Percentiles rank a stretch among this genome's conserved stretches.
Conservation (phyloP, 2,329 filamentous ascomycete species). For the Arthrobotrys conoides region DNA sequence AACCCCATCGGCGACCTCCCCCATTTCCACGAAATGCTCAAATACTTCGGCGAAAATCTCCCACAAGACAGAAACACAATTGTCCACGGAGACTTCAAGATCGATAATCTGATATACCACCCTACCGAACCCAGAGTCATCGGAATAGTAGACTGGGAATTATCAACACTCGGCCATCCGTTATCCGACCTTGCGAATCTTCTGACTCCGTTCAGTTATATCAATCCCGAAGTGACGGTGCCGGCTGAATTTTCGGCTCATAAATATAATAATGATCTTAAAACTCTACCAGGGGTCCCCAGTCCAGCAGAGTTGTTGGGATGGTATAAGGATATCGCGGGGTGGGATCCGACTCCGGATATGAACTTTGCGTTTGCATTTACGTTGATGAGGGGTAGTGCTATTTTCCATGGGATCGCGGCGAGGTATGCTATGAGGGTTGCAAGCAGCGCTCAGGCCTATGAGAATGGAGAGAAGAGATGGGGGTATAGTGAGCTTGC, state of each 20-base stretch:
- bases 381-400: slow-evolving; percentile 50
- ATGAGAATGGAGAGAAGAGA: slow-evolving; percentile 78
- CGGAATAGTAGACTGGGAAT: slow-evolving; percentile 97
- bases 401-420: slow-evolving; percentile 88
- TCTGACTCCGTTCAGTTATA: slow-evolving; percentile 69
- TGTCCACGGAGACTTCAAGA: slow-evolving; percentile 97
- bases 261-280: slow-evolving; percentile 51
- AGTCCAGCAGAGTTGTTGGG: slow-evolving; percentile 72
- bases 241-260: slow-evolving; percentile 26
- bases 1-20: slow-evolving; percentile 85
- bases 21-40: slow-evolving; percentile 80
- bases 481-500: slow-evolving; percentile 81
- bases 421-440: slow-evolving; percentile 86
- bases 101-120: slow-evolving; percentile 90
- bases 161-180: slow-evolving; percentile 97
- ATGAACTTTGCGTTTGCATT: slow-evolving; percentile 70
- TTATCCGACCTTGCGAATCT: slow-evolving; percentile 90
- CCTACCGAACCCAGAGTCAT: slow-evolving; percentile 89
- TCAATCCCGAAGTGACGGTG: slow-evolving; percentile 27
- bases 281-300: slow-evolving; percentile 76
- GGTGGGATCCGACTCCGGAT: slow-evolving; percentile 75
- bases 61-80: slow-evolving; percentile 83
- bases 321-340: slow-evolving; percentile 79
- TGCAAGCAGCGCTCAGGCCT: slow-evolving; percentile 88
- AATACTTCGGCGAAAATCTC: slow-evolving; percentile 72